A percentile compares a stretch with the other conserved stretches of the same genome.
phyloP scores from a whole-genome alignment of 106 monocot species.

The Platanthera zijinensis region DNA sequence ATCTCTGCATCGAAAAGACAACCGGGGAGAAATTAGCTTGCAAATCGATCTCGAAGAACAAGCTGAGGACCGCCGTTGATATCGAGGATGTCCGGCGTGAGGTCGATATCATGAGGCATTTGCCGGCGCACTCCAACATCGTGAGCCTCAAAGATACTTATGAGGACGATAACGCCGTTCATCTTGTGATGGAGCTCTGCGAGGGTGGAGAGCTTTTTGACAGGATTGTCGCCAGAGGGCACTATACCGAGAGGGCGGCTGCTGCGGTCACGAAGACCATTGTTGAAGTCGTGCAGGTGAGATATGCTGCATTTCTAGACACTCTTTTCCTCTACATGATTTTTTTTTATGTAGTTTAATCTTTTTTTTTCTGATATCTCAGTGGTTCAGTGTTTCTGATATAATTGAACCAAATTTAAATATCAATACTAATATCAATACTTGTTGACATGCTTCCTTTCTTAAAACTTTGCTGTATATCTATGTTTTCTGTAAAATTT shows the following conservation, averaged over 20 bases:
- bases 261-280: conserved; percentile 54
- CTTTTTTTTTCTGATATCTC: background rate
- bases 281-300: conserved; percentile 73
- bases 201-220: conserved; percentile 86
- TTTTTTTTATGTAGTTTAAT: background rate
- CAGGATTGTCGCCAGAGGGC: conserved; percentile 63
- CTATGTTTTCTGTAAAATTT: background rate
- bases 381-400: background rate
- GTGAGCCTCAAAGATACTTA: conserved; percentile 62
- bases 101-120: conserved; percentile 62
- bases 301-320: background rate
- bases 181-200: conserved; percentile 83
- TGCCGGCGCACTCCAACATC: conserved; percentile 55
- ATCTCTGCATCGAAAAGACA: conserved; percentile 35
- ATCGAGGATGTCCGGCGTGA: conserved; percentile 65
- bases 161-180: conserved; percentile 61
- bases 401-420: background rate
- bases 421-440: background rate
- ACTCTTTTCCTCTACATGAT: background rate
- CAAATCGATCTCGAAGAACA: conserved; percentile 72
- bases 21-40: conserved; percentile 31
- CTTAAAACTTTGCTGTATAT: too few species aligned
- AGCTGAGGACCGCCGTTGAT: conserved; percentile 61
- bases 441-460: background rate
- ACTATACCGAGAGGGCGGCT: conserved; percentile 70